Evolutionary conservation across 176 grass and related monocot species (phyloP).

Genomic region (Bromus sterilis): DNA sequence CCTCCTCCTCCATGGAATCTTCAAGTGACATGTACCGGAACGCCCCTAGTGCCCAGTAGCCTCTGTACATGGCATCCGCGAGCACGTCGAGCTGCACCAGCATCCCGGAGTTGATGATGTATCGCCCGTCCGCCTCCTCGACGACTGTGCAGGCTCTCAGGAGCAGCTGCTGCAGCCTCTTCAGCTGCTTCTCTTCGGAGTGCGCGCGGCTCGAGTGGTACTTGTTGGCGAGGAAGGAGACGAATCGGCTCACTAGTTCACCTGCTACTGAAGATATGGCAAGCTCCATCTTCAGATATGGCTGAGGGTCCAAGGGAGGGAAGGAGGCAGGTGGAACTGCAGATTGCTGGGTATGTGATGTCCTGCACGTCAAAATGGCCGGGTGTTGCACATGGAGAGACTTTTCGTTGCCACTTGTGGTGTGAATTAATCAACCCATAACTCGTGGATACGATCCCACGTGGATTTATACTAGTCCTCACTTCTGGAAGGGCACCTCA

Average conservation of each 20-base stretch:
- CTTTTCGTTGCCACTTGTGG: background rate
- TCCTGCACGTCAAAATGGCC: background rate
- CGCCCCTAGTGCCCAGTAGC: background rate
- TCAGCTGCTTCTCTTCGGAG: background rate
- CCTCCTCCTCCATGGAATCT: background rate
- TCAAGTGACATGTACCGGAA: background rate
- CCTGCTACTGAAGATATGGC: background rate
- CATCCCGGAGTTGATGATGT: slow-evolving; percentile 1
- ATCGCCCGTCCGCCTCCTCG: background rate
- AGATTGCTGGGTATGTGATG: background rate
- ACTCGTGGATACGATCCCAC: background rate
- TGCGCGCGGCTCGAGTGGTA: background rate
- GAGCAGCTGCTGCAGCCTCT: background rate
- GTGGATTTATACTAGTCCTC: background rate
- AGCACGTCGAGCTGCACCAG: background rate
- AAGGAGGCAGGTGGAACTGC: background rate
- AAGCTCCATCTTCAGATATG: background rate
- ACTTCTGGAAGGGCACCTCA: background rate
- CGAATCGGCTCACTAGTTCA: background rate
- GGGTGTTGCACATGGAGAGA: background rate
- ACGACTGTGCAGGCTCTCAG: background rate
- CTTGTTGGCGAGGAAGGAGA: background rate
- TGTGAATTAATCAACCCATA: background rate
- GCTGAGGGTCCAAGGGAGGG: background rate
- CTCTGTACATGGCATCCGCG: background rate